phyloP scores from a whole-genome alignment of 2,329 filamentous ascomycete species.

The Laburnicola sp. region DNA sequence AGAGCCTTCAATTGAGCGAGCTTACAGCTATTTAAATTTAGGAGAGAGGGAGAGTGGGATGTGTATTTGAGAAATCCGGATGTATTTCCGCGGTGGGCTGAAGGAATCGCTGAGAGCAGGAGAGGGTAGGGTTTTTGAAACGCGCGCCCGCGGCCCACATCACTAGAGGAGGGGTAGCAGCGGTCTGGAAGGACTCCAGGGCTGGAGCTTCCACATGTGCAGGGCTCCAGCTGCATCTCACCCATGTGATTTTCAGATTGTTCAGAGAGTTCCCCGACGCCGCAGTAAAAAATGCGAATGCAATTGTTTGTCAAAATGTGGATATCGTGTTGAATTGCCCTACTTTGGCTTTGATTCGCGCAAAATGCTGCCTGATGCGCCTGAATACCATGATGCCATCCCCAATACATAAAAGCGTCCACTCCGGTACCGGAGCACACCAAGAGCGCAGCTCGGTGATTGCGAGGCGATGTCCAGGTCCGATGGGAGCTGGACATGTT shows the following conservation, averaged over 20 bases:
- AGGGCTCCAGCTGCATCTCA: background rate
- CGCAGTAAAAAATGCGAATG: background rate
- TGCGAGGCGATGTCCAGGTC: slow-evolving; percentile 23
- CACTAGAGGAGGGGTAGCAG: slow-evolving; percentile 5
- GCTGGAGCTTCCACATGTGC: slow-evolving; percentile 8
- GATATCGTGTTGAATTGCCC: slow-evolving; percentile 41
- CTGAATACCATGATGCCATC: slow-evolving; percentile 27
- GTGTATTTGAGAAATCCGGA: background rate
- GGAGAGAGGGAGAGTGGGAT: background rate
- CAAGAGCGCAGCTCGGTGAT: slow-evolving; percentile 25
- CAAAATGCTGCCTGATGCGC: slow-evolving; percentile 44
- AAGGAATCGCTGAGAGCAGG: slow-evolving; percentile 14
- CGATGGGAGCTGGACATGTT: slow-evolving; percentile 18
- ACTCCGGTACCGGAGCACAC: slow-evolving; percentile 28
- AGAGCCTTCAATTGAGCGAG: slow-evolving; percentile 15
- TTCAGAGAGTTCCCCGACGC: background rate
- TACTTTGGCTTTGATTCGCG: slow-evolving; percentile 27
- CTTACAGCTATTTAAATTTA: slow-evolving; percentile 1
- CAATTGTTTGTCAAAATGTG: slow-evolving; percentile 17
- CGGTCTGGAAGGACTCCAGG: slow-evolving; percentile 2
- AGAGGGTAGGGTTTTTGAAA: slow-evolving; percentile 1
- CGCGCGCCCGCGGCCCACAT: background rate
- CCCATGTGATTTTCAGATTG: slow-evolving; percentile 13
- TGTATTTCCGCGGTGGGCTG: slow-evolving; percentile 14
- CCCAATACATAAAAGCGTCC: slow-evolving; percentile 34